Conservation (phyloP, 768 basidiomycete genomes). For the Podaxis sp. region DNA sequence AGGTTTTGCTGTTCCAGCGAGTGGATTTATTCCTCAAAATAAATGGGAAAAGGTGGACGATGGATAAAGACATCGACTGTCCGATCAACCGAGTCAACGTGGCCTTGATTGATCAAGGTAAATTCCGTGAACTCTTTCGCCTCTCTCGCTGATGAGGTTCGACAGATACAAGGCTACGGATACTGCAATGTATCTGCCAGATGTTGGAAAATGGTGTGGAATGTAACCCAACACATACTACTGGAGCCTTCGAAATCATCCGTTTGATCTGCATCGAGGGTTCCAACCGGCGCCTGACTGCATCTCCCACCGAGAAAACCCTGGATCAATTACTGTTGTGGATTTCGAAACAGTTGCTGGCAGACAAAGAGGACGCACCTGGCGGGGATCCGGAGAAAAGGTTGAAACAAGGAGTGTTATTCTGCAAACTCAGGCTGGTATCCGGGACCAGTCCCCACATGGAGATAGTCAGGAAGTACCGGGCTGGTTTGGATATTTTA, state of each 20-base stretch:
- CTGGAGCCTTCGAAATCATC: neutral
- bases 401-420: neutral
- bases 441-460: neutral
- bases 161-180: neutral
- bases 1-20: neutral
- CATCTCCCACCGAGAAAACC: neutral
- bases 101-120: neutral
- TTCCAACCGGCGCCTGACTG: neutral
- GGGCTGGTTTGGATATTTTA: neutral
- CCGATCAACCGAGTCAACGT: neutral
- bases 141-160: neutral
- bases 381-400: neutral
- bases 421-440: neutral
- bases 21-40: neutral
- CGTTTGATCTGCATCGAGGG: neutral
- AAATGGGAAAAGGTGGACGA: neutral
- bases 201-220: neutral
- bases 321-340: neutral
- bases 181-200: neutral
- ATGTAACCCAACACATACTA: neutral
- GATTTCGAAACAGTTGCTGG: neutral
- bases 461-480: neutral
- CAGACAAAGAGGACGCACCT: too few relatives aligned
- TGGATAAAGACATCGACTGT: neutral
- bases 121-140: neutral